These are phyloP conservation scores for Hortaea sp. DNA, from an alignment of 2,329 filamentous ascomycete genomes.

Conservation along the genomic window DNA sequence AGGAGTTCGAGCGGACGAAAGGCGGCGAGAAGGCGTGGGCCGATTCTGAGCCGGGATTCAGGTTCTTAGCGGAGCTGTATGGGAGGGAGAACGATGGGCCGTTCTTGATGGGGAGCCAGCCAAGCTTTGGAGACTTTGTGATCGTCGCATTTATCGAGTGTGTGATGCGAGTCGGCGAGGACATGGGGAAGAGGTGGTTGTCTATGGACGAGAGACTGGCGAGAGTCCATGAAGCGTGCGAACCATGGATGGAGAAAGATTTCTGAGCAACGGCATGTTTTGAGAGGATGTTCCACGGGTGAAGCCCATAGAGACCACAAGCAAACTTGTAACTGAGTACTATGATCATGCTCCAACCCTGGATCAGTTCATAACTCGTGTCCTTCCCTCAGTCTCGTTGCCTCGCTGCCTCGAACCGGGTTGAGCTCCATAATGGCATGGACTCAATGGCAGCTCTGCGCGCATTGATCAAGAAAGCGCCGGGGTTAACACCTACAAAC, in stretches of 20 bases:
- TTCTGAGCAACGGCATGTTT: conserved; percentile 8
- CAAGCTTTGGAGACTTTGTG: conserved; percentile 17
- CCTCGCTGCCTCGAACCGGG: too few species aligned
- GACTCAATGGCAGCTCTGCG: too few species aligned
- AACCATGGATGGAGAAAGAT: conserved; percentile 30
- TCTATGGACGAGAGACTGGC: conserved; percentile 27
- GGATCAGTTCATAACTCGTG: too few species aligned
- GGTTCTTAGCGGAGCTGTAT: conserved; percentile 1
- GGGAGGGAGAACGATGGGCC: conserved; percentile 11
- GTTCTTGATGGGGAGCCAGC: conserved; percentile 14
- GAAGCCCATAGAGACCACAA: too few species aligned
- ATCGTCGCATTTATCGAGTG: conserved; percentile 13
- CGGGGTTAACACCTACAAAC: too few species aligned
- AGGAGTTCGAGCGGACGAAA: conserved; percentile 19
- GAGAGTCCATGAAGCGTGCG: conserved; percentile 29
- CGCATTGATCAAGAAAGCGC: too few species aligned
- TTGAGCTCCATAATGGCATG: too few species aligned
- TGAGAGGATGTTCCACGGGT: too few species aligned
- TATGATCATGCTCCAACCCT: too few species aligned
- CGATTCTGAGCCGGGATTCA: conserved; percentile 7
- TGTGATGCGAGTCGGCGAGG: conserved; percentile 10
- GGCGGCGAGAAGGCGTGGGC: conserved; percentile 20
- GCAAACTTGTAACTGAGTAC: too few species aligned
- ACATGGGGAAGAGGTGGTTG: conserved; percentile 6
- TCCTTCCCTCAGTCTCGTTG: too few species aligned